Base-by-base conservation (phyloP, 192 early-diverging fungal genomes). In the Entomortierella beljakovae region DNA sequence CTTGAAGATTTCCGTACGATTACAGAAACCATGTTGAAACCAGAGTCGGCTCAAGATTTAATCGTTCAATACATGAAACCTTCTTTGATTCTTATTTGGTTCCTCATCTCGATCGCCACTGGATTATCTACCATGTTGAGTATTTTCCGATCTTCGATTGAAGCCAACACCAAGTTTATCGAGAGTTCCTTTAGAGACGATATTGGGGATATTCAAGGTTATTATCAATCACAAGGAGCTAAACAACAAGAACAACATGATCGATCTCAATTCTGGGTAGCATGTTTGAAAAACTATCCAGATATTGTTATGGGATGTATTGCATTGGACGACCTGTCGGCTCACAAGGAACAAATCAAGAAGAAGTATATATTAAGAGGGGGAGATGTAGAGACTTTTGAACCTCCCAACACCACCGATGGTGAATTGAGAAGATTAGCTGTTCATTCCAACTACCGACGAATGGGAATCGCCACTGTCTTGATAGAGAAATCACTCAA, bases 211-310 rank as follows among this genome's bases (percentile, higher is more conserved):
- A 79, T 79, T 33, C 25, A 10, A 16, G 31, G 25, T 25, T 79
- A 70, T 26, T 79, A 79, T 25, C 75, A 79, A 25, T 50, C 46
- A 20, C n/a, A 23, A 1, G 25, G 29, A 10, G 53, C 31, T 20
- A 20, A 20, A 8, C n/a, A 29, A 52, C 33, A 58, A 10, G 16
- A n/a, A 3, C n/a, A 40, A 16, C 59, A 31, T 23, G 59, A 74
- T 29, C 61, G 67, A 42, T 69, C 66, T 6, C 61, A 69, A 50
- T 79, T 79, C 42, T 79, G 75, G 75, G 75, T 79, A 8, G 75
- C 75, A 6, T 79, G 75, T 54, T 22, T 79, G 50, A 56, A 49
- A 13, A 57, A 61, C 0, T 62, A 79, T 55, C 75, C 75, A 20
- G 56, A 79, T 15, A 22, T 79, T 6, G 61, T 79, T 25, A 28